Conservation (phyloP, 257 asterid species). For the Primulina tabacum region DNA sequence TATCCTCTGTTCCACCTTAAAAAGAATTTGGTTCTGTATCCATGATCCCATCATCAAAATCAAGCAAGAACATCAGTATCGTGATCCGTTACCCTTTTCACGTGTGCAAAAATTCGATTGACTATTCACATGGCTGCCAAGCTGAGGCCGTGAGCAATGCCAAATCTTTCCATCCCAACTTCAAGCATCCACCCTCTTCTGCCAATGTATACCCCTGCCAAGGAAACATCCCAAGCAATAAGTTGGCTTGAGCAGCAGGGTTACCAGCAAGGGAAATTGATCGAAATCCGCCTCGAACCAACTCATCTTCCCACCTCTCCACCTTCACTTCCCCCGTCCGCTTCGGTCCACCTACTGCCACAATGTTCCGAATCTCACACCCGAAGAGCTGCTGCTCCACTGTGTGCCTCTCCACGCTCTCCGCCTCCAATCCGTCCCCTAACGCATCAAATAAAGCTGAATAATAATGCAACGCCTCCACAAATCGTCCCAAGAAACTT, state of each 20-base stretch:
- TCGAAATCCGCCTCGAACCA: conserved; percentile 52
- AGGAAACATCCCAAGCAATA: conserved; percentile 88
- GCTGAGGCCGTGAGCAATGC: conserved; percentile 88
- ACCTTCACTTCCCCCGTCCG: conserved; percentile 68
- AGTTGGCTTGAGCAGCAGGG: conserved; percentile 74
- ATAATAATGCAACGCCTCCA: conserved; percentile 82
- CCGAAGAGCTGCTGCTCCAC: conserved; percentile 92
- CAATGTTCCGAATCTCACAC: conserved; percentile 75
- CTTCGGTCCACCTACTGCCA: conserved; percentile 86
- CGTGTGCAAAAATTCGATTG: neutral
- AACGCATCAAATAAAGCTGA: conserved; percentile 84
- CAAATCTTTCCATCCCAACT: conserved; percentile 89
- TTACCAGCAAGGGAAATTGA: conserved; percentile 77
- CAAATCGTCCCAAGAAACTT: conserved; percentile 65
- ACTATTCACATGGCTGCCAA: conserved; percentile 66
- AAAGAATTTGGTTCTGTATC: neutral
- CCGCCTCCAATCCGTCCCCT: conserved; percentile 68
- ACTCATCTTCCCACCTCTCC: conserved; percentile 80
- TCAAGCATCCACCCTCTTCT: conserved; percentile 80
- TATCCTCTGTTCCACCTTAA: neutral
- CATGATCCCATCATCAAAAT: neutral
- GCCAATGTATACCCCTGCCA: conserved; percentile 87
- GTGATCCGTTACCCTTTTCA: neutral
- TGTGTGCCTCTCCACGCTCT: conserved; percentile 74
- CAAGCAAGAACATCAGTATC: neutral